phyloP scores from a whole-genome alignment of 805 yeast genomes.

The Lipomyces lipofer region DNA sequence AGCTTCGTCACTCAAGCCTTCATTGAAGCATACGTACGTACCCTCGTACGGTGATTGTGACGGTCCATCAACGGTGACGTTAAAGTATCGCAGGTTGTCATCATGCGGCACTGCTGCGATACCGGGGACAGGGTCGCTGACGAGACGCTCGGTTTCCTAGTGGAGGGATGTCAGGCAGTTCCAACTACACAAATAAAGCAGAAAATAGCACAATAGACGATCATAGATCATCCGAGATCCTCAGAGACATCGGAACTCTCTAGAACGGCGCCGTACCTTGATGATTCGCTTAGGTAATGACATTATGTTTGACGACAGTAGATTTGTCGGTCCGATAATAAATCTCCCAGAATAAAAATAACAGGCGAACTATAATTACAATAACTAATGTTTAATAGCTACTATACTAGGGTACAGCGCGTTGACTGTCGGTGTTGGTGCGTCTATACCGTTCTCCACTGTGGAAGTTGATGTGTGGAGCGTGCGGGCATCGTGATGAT shows the following conservation, averaged over 20 bases:
- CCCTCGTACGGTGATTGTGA: constrained; percentile 89
- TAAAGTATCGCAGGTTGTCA: constrained; percentile 88
- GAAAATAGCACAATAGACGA: too few relatives aligned
- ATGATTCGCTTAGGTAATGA: constrained; percentile 87
- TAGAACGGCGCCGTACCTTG: constrained; percentile 53
- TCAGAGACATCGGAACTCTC: background rate
- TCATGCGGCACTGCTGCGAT: constrained; percentile 92
- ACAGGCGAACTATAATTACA: too few relatives aligned
- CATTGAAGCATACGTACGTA: constrained; percentile 25
- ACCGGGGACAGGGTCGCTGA: constrained; percentile 95
- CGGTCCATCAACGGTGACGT: constrained; percentile 91
- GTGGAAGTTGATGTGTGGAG: too few relatives aligned
- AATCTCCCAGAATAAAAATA: too few relatives aligned
- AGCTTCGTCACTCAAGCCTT: background rate
- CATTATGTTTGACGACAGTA: too few relatives aligned
- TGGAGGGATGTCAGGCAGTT: background rate
- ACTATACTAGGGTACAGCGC: too few relatives aligned
- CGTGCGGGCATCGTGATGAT: too few relatives aligned
- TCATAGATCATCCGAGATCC: background rate
- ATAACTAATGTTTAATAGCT: too few relatives aligned
- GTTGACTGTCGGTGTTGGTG: too few relatives aligned
- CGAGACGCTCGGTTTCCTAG: constrained; percentile 86
- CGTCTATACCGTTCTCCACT: too few relatives aligned
- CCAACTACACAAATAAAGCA: background rate
- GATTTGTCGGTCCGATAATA: too few relatives aligned